phyloP scores from a whole-genome alignment of 2,329 filamentous ascomycete genomes.

The Colletotrichum sp. region DNA sequence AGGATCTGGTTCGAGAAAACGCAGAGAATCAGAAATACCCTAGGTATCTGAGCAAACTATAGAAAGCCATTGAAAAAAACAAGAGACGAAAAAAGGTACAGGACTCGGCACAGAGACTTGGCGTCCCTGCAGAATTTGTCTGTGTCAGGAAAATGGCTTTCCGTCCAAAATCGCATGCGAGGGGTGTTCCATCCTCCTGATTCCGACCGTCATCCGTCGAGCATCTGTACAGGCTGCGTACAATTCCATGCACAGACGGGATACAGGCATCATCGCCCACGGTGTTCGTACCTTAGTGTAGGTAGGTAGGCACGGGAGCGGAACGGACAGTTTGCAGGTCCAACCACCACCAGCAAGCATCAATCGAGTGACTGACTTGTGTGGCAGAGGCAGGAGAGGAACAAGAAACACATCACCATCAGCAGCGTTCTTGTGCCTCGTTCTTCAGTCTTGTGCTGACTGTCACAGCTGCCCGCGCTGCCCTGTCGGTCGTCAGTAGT shows the following conservation, averaged over 20 bases:
- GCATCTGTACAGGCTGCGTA: not conserved
- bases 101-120: not conserved
- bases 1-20: not conserved
- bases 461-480: not conserved
- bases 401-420: not conserved
- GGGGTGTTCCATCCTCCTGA: not conserved
- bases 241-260: not conserved
- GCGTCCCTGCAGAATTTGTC: conserved; percentile 10
- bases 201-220: not conserved
- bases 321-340: not conserved
- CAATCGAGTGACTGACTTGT: not conserved
- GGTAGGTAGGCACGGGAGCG: not conserved
- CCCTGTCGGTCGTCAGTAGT: not conserved
- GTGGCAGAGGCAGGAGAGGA: not conserved
- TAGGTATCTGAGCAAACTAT: not conserved
- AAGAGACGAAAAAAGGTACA: not conserved
- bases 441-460: not conserved
- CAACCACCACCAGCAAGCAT: not conserved
- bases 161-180: conserved; percentile 15
- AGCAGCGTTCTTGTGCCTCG: not conserved
- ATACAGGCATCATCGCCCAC: not conserved
- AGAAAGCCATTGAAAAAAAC: not conserved
- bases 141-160: conserved; percentile 12
- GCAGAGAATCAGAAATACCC: not conserved
- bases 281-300: not conserved